phyloP scores from a whole-genome alignment of 2,329 filamentous ascomycete genomes.

The Colletotrichum graminicola region DNA sequence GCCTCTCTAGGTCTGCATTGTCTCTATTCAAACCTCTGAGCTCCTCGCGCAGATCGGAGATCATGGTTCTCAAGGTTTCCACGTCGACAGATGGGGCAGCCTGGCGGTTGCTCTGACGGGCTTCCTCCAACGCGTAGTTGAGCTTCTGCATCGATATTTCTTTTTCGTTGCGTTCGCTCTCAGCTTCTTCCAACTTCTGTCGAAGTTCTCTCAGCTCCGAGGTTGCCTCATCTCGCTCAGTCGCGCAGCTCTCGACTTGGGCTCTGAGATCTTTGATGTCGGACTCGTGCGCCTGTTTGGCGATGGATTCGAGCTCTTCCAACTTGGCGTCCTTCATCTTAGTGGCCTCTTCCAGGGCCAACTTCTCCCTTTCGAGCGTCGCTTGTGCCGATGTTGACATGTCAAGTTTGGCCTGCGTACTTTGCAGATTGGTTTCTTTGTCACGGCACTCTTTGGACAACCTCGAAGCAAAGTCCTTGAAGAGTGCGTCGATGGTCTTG shows the following conservation, averaged over 20 bases:
- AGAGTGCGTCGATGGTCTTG: background rate
- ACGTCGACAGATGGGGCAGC: background rate
- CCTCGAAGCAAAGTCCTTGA: slow-evolving; percentile 1
- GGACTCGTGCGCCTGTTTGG: background rate
- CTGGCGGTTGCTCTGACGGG: background rate
- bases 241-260: background rate
- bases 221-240: background rate
- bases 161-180: slow-evolving; percentile 12
- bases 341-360: background rate
- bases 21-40: background rate
- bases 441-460: background rate
- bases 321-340: background rate
- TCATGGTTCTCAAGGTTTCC: background rate
- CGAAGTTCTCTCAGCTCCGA: background rate
- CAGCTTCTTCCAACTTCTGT: background rate
- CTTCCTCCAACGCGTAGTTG: background rate
- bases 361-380: slow-evolving; percentile 14
- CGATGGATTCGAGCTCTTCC: background rate
- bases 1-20: background rate
- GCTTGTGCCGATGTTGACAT: background rate
- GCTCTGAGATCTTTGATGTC: background rate
- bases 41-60: background rate
- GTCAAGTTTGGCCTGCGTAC: background rate
- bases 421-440: background rate
- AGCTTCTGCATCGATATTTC: slow-evolving; percentile 1